A percentile compares a stretch with the other conserved stretches of the same genome.
Evolutionary conservation across 2,329 filamentous ascomycete species (phyloP).

Genomic region (Fusarium sp.): DNA sequence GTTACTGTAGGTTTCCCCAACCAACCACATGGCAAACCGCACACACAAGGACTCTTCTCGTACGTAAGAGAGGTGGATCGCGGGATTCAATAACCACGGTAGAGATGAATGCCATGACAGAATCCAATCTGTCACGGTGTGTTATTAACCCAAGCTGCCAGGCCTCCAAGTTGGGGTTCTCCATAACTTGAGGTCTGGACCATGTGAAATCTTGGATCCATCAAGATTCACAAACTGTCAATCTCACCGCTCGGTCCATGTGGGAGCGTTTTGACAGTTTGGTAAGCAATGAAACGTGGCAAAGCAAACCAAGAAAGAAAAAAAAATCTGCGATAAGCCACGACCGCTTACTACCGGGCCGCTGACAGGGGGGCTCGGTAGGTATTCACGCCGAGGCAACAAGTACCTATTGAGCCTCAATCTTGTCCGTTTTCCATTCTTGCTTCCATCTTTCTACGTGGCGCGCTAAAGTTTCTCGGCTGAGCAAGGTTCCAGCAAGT

Average conservation of each 20-base stretch:
- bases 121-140: slow-evolving; percentile 12
- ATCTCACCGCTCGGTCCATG: neutral
- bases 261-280: neutral
- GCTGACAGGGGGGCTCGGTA: slow-evolving; percentile 2
- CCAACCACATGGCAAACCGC: neutral
- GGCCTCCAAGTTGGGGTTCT: slow-evolving; percentile 3
- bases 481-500: slow-evolving; percentile 17
- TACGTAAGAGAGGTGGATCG: neutral
- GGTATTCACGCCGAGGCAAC: neutral
- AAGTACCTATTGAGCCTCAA: slow-evolving; percentile 12
- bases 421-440: slow-evolving; percentile 23
- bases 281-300: neutral
- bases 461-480: slow-evolving; percentile 23
- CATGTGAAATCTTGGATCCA: neutral
- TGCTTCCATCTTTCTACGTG: slow-evolving; percentile 21
- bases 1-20: neutral
- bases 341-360: neutral
- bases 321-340: slow-evolving; percentile 1
- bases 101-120: slow-evolving; percentile 12
- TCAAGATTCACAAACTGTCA: neutral
- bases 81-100: neutral
- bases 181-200: neutral
- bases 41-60: neutral
- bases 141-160: neutral
- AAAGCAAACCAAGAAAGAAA: no score